phyloP scores from a whole-genome alignment of 495 filamentous ascomycete species.

The Penicillium canariense region DNA sequence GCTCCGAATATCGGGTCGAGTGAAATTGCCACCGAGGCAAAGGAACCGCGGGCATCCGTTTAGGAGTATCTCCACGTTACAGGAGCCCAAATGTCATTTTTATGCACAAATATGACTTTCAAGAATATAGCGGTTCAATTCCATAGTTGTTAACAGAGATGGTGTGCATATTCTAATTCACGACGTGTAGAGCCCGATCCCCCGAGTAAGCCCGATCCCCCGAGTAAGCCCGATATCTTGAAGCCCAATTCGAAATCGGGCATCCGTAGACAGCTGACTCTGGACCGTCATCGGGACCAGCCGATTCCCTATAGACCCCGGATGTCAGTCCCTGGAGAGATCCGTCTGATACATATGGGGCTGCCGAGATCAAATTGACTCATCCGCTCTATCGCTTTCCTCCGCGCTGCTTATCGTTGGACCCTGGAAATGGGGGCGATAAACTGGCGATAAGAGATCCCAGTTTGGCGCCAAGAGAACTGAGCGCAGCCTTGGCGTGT shows the following conservation, averaged over 20 bases:
- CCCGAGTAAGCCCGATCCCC: no score
- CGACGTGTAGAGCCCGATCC: not conserved
- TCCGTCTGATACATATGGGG: not conserved
- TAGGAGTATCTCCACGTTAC: not conserved
- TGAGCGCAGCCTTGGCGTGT: slow-evolving; percentile 9
- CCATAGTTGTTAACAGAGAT: not conserved
- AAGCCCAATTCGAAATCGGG: no score
- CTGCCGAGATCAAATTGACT: not conserved
- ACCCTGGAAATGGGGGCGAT: slow-evolving; percentile 8
- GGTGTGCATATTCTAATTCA: not conserved
- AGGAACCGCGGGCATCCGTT: slow-evolving; percentile 7
- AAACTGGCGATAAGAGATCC: slow-evolving; percentile 19
- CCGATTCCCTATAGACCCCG: not conserved
- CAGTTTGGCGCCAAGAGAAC: slow-evolving; percentile 2
- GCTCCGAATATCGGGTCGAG: slow-evolving; percentile 18
- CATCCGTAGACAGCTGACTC: not conserved
- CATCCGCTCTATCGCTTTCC: slow-evolving; percentile 6
- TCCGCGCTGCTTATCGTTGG: slow-evolving; percentile 14
- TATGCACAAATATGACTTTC: not conserved
- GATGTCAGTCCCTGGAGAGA: not conserved
- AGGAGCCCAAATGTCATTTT: not conserved
- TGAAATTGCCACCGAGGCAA: not conserved
- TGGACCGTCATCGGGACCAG: not conserved
- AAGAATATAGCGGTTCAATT: not conserved
- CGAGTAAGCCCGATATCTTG: no score